phyloP scores from a whole-genome alignment of 352 stramenopile species.

The Pythium sukuiense region DNA sequence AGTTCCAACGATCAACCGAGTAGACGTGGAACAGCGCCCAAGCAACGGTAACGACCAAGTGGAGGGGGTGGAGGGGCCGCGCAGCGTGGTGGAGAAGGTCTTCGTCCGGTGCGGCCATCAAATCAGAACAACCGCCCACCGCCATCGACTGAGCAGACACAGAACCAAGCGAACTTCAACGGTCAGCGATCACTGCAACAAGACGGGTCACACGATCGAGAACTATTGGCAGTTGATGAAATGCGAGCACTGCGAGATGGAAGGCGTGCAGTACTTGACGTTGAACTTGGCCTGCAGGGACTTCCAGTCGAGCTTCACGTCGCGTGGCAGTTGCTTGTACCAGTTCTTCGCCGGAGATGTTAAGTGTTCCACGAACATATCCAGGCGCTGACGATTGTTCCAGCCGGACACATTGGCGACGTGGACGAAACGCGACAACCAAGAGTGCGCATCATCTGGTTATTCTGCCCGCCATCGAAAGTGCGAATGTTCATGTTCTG shows the following conservation, averaged over 20 bases:
- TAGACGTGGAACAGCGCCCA: background rate
- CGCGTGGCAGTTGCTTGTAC: slow-evolving; percentile 8
- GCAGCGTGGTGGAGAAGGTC: background rate
- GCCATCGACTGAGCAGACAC: background rate
- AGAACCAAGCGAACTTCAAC: background rate
- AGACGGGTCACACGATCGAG: slow-evolving; percentile 10
- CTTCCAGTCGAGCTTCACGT: slow-evolving; percentile 7
- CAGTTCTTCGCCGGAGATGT: slow-evolving; percentile 13
- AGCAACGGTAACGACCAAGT: background rate
- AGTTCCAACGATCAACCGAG: background rate
- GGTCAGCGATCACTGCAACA: slow-evolving; percentile 5
- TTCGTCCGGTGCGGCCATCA: background rate
- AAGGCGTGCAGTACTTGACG: slow-evolving; percentile 20
- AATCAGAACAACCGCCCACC: background rate
- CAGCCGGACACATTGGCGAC: slow-evolving; percentile 13
- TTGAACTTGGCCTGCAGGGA: background rate
- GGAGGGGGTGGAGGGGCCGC: background rate
- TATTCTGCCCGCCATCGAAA: background rate
- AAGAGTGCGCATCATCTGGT: background rate
- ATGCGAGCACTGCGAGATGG: background rate
- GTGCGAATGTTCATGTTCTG: background rate
- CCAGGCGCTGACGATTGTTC: slow-evolving; percentile 16
- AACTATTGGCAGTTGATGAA: slow-evolving; percentile 8
- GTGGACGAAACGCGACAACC: slow-evolving; percentile 12
- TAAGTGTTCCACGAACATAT: slow-evolving; percentile 11